phyloP scores from a whole-genome alignment of 192 early-diverging fungal genomes.

The Gryganskiella cystojenkinii region DNA sequence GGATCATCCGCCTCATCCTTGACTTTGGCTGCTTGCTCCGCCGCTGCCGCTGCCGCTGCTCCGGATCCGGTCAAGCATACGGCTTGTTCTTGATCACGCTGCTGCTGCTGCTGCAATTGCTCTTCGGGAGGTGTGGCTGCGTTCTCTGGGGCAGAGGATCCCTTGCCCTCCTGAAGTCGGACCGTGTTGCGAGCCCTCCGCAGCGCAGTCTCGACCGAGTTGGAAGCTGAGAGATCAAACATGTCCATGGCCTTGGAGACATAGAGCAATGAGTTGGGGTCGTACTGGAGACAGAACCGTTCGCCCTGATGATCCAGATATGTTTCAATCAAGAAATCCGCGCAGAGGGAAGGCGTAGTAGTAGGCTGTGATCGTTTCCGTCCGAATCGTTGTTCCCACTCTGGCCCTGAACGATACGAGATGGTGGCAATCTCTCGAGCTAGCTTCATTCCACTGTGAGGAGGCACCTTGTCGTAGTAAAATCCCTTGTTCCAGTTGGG shows the following conservation, averaged over 20 bases:
- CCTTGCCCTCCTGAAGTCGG: slow-evolving; percentile 29
- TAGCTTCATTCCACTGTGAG: slow-evolving; percentile 96
- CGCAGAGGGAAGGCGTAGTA: slow-evolving; percentile 82
- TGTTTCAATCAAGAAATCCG: slow-evolving; percentile 96
- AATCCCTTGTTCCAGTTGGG: slow-evolving; percentile 95
- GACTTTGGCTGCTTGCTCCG: not conserved
- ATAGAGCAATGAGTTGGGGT: slow-evolving; percentile 93
- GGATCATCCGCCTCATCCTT: slow-evolving; percentile 46
- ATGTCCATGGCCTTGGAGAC: slow-evolving; percentile 98
- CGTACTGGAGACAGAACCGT: slow-evolving; percentile 92
- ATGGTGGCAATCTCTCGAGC: slow-evolving; percentile 95
- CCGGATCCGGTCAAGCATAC: slow-evolving; percentile 11
- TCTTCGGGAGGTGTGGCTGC: slow-evolving; percentile 29
- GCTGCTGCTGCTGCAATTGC: not conserved
- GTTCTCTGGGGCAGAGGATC: slow-evolving; percentile 36
- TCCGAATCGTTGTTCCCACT: slow-evolving; percentile 98
- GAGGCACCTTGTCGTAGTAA: slow-evolving; percentile 89
- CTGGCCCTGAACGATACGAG: slow-evolving; percentile 94
- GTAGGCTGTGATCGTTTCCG: slow-evolving; percentile 80
- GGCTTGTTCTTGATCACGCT: not conserved
- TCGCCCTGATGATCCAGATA: slow-evolving; percentile 98
- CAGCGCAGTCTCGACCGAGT: slow-evolving; percentile 46
- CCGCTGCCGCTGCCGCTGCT: not conserved
- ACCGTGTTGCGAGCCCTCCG: slow-evolving; percentile 56
- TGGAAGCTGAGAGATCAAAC: slow-evolving; percentile 89